Evolutionary conservation across 345 rosid species (phyloP).

Genomic region (Moricandia arvensis): DNA sequence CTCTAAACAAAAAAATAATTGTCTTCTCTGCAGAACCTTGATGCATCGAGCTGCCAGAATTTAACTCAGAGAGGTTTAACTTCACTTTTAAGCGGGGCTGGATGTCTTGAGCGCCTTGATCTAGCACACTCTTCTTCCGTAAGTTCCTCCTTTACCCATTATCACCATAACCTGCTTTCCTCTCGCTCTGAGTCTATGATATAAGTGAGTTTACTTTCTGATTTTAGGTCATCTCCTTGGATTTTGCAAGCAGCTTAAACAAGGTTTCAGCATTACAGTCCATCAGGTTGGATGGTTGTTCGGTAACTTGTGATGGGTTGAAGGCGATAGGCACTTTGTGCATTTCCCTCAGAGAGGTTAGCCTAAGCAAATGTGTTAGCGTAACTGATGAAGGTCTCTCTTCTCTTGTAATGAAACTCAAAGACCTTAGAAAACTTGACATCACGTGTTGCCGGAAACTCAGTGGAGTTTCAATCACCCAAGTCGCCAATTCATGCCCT

Average conservation of each 20-base stretch:
- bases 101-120: constrained; percentile 38
- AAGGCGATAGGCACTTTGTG: constrained; percentile 40
- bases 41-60: constrained; percentile 50
- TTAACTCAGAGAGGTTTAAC: constrained; percentile 43
- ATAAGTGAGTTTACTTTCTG: constrained; percentile 14
- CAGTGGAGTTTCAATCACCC: constrained; percentile 40
- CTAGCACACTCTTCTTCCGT: constrained; percentile 42
- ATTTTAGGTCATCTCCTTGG: constrained; percentile 33
- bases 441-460: constrained; percentile 52
- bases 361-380: constrained; percentile 46
- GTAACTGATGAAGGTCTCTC: constrained; percentile 47
- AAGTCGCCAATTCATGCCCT: constrained; percentile 41
- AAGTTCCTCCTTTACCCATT: constrained; percentile 28
- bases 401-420: constrained; percentile 37
- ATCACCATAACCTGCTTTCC: neutral
- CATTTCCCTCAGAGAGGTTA: constrained; percentile 40
- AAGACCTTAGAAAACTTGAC: constrained; percentile 44
- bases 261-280: constrained; percentile 40
- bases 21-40: constrained; percentile 35
- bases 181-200: neutral
- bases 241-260: constrained; percentile 38
- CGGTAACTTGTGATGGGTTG: constrained; percentile 42
- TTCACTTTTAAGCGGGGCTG: constrained; percentile 39
- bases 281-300: constrained; percentile 44
- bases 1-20: neutral